Evolutionary conservation across 2,329 filamentous ascomycete genomes (phyloP), one percentile per base, ranked within the genome.

Genomic region (Fusarium domesticum): DNA sequence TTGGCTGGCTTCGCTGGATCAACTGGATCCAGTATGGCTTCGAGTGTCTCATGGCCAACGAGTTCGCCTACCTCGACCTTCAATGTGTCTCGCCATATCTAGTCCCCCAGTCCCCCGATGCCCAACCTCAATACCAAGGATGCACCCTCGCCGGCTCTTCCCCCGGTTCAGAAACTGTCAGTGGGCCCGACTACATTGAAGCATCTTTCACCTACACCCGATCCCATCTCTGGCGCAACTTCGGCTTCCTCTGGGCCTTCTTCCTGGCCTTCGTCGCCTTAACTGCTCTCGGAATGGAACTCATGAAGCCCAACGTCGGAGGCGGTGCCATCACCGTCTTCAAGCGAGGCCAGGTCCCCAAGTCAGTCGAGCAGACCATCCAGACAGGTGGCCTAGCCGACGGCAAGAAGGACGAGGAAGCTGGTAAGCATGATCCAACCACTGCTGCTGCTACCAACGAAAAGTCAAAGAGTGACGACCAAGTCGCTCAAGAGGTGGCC

Each of bases 181-280:
- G 68, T 0, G 84, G 84, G 0, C 70, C 75, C 12, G 67, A 66
- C 1, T 87, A 83, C 39, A 69, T 87, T 56, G 17, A 64, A 65
- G 7, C 70, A 64, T 62, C 66, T 4, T 84, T 78, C 51, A 63
- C 68, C 2, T 88, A 87, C 59, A 70, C 66, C 5, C 67, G 75
- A 2, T 65, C 69, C 1, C 76, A 88, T 54, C 67, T 84, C 6
- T 88, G 85, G 85, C 81, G 87, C 4, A 90, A 92, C 62, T 89
- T 87, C 58, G 87, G 85, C 23, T 83, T 91, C 4, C 67, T 93
- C 2, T 81, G 91, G 54, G 87, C 84, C 0, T 93, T 89, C 53
- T 78, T 81, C 1, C 72, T 88, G 1, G 75, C 89, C 5, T 95
- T 92, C 59, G 78, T 95, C 11, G 53, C 83, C 10, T 66, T 92